Evolutionary conservation across 768 basidiomycete genomes (phyloP).

Genomic region (Auriscalpium orientale): DNA sequence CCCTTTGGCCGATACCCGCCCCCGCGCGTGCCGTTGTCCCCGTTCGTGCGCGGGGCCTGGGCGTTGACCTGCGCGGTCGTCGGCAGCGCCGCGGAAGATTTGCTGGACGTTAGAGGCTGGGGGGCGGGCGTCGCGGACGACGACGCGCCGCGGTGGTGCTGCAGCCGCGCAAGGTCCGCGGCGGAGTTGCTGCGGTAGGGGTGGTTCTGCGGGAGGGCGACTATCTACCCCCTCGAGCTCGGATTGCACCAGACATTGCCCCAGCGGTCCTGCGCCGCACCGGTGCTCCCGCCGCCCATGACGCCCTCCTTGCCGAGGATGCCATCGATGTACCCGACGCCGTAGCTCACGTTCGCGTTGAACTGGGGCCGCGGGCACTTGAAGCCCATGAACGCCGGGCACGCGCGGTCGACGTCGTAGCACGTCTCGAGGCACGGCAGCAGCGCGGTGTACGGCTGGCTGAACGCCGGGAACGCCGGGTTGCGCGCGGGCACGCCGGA

Average conservation of each 20-base stretch:
- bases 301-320: conserved; percentile 33
- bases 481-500: conserved; percentile 38
- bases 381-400: conserved; percentile 67
- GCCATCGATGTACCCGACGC: conserved; percentile 65
- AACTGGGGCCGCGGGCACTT: conserved; percentile 54
- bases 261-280: conserved; percentile 52
- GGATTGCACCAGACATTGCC: conserved; percentile 75
- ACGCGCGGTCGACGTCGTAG: conserved; percentile 63
- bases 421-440: conserved; percentile 80
- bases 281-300: conserved; percentile 42
- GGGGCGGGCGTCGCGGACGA: too few species aligned
- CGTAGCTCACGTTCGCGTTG: conserved; percentile 65
- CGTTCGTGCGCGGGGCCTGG: conserved; percentile 18
- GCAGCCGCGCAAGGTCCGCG: conserved; percentile 30
- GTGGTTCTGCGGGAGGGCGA: conserved; percentile 51
- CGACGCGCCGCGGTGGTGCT: too few species aligned
- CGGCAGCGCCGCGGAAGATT: conserved; percentile 55
- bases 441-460: conserved; percentile 46
- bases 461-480: conserved; percentile 37
- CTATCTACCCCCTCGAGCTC: too few species aligned
- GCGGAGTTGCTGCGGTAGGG: conserved; percentile 50
- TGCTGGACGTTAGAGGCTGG: conserved; percentile 38
- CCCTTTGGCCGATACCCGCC: conserved; percentile 57
- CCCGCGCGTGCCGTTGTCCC: not conserved
- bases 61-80: conserved; percentile 43